Conservation (phyloP, 2,329 filamentous ascomycete species). For the Pseudocercospora pini-densiflorae region DNA sequence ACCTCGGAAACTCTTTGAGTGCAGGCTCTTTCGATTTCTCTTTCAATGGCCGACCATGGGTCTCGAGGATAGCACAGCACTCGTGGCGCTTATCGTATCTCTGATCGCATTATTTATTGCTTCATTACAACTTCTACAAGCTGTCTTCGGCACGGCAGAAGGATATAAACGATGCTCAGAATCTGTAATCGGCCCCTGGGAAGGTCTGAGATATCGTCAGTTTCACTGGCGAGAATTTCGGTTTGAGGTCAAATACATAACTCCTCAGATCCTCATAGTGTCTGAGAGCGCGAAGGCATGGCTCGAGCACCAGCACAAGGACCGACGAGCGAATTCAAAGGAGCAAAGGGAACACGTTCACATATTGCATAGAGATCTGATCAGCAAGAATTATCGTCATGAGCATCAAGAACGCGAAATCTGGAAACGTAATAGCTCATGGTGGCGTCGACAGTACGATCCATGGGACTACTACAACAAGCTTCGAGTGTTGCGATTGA, state of each 20-base stretch:
- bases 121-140: slow-evolving; percentile 7
- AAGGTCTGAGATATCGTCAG: background rate
- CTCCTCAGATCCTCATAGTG: slow-evolving; percentile 5
- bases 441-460: slow-evolving; percentile 1
- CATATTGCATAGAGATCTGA: background rate
- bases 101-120: slow-evolving; percentile 6
- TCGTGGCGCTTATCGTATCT: slow-evolving; percentile 3
- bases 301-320: slow-evolving; percentile 1
- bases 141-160: slow-evolving; percentile 3
- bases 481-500: background rate
- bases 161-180: slow-evolving; percentile 6
- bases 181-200: slow-evolving; percentile 7
- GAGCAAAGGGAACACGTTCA: slow-evolving; percentile 1
- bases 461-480: slow-evolving; percentile 8
- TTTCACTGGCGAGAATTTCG: background rate
- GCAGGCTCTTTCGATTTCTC: too few species aligned
- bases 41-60: background rate
- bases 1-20: too few species aligned
- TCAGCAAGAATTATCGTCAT: background rate
- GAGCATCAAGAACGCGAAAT: background rate
- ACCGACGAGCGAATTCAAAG: background rate
- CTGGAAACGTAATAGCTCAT: background rate
- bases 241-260: slow-evolving; percentile 7
- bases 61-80: background rate
- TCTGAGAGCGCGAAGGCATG: background rate